Evolutionary conservation across 768 basidiomycete genomes (phyloP).

Genomic region (Galerina marginata): DNA sequence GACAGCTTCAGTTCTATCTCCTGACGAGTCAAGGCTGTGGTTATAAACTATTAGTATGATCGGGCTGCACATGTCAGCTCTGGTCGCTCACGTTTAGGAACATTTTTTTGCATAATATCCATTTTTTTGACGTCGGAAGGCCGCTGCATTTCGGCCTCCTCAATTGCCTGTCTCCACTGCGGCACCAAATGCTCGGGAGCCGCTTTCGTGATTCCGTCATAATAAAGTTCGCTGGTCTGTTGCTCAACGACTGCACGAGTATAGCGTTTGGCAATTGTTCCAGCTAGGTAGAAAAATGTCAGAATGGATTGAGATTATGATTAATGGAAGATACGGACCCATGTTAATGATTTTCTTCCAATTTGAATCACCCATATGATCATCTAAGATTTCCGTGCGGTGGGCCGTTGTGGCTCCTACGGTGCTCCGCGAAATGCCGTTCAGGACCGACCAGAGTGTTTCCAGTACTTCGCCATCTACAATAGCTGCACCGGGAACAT

Average conservation of each 20-base stretch:
- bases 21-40: neutral
- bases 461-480: conserved; percentile 40
- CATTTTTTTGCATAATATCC: neutral
- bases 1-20: neutral
- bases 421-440: conserved; percentile 28
- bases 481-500: conserved; percentile 32
- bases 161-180: neutral
- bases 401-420: conserved; percentile 28
- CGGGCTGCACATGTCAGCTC: too few relatives aligned
- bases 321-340: conserved; percentile 4
- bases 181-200: too few relatives aligned
- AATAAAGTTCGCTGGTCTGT: neutral
- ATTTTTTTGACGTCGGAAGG: neutral
- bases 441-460: conserved; percentile 35
- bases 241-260: neutral
- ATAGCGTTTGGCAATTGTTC: neutral
- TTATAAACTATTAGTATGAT: too few relatives aligned
- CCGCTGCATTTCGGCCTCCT: neutral
- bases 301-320: neutral
- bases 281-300: neutral
- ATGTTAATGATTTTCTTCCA: conserved; percentile 35
- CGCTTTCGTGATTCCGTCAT: too few relatives aligned
- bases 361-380: conserved; percentile 38
- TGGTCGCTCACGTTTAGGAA: neutral
- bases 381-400: conserved; percentile 31